Percentiles rank a stretch among this genome's conserved stretches.
Conservation (phyloP, 2,329 filamentous ascomycete species). For the Fusarium sp. region DNA sequence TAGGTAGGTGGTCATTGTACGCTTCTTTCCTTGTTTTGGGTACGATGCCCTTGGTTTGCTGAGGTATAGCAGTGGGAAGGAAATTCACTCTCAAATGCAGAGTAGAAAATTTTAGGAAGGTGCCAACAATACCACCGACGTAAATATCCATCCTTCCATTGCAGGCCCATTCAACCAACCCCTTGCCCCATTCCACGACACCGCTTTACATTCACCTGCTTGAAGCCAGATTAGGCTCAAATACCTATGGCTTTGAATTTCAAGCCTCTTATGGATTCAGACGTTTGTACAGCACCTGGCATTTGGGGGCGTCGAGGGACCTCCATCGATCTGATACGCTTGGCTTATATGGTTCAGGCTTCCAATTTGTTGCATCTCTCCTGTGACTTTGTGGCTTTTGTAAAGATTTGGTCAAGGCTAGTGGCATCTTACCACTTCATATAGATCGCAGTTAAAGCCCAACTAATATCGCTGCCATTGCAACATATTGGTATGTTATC, state of each 20-base stretch:
- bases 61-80: background rate
- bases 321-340: background rate
- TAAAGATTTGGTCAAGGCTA: background rate
- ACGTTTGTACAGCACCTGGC: background rate
- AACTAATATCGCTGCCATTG: background rate
- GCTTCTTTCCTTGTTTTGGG: conserved; percentile 15
- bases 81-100: background rate
- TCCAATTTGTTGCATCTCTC: background rate
- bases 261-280: background rate
- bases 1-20: background rate
- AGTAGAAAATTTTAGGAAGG: background rate
- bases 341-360: background rate
- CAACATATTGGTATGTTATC: background rate
- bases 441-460: background rate
- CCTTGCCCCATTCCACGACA: conserved; percentile 23
- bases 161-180: background rate
- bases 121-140: background rate
- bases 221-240: background rate
- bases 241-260: background rate
- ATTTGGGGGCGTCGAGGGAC: background rate
- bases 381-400: background rate
- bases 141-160: background rate
- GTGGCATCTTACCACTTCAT: background rate
- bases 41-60: background rate
- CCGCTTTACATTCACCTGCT: conserved; percentile 15